A percentile compares a stretch with the other conserved stretches of the same genome.
Evolutionary conservation across 495 filamentous ascomycete species (phyloP).

Genomic region (Tuber microsphaerosporum): DNA sequence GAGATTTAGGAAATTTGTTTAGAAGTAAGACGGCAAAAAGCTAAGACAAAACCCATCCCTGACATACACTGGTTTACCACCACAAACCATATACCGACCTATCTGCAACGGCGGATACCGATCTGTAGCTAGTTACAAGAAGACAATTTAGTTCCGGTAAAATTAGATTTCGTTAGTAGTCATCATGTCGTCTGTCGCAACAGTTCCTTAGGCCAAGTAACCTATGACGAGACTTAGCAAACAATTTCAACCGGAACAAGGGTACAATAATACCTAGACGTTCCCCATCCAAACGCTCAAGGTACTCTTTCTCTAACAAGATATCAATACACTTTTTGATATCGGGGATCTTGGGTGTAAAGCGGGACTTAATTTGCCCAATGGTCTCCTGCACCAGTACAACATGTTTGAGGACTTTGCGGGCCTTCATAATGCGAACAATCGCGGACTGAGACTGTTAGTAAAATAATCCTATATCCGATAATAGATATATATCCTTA

Average conservation of each 20-base stretch:
- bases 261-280: constrained; percentile 80
- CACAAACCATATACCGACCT: constrained; percentile 17
- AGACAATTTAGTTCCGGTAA: constrained; percentile 22
- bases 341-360: constrained; percentile 83
- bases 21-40: background rate
- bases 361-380: constrained; percentile 85
- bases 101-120: constrained; percentile 17
- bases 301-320: constrained; percentile 96
- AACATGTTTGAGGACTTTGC: constrained; percentile 96
- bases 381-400: constrained; percentile 91
- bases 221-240: constrained; percentile 32
- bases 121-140: constrained; percentile 28
- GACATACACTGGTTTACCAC: constrained; percentile 17
- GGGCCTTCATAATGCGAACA: constrained; percentile 98
- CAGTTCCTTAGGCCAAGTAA: constrained; percentile 30
- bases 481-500: constrained; percentile 48
- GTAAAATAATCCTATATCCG: constrained; percentile 11
- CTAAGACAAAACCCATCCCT: constrained; percentile 12
- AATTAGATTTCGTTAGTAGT: constrained; percentile 32
- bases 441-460: constrained; percentile 71
- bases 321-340: constrained; percentile 99
- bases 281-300: constrained; percentile 89
- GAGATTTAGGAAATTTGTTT: constrained; percentile 6
- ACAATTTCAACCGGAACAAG: constrained; percentile 43
- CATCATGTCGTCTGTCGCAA: constrained; percentile 13